Evolutionary conservation across 805 yeast species (phyloP), one percentile per base, ranked within the genome.

Genomic region (Zygosaccharomyces gambellarensis): DNA sequence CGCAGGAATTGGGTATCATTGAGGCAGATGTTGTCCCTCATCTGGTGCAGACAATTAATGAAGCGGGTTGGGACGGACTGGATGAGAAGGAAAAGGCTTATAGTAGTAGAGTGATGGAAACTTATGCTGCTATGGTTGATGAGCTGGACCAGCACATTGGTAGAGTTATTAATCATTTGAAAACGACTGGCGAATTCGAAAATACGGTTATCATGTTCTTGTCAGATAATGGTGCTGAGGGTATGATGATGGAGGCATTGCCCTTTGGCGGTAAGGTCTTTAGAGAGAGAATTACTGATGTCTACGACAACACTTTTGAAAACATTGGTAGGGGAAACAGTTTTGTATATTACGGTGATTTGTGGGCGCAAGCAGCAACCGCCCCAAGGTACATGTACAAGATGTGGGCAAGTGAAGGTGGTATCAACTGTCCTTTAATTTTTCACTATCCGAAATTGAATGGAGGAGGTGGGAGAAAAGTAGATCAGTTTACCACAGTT

Each of bases 221-320:
- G 75, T 78, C 83, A 3, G 85, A 81, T 61, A 81, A 81, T 60
- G 85, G 85, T 22, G 85, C 85, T 4, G 85, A 81, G 59, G 82
- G 85, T 12, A 74, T 78, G 72, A 63, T 78, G 44, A 67, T 78
- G 64, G 83, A 80, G 54, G 83, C 82, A 2, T 64, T 77, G 56
- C 83, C 85, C 2, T 64, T 68, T 34, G 49, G 48, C 3, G 49
- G 52, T 12, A 43, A 29, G 28, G n/a, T 39, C 5, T 50, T 50
- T 29, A 63, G 62, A 43, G 62, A 57, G 6, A 48, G 55, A 12
- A 59, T 76, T 34, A 56, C 58, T 28, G 57, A 61, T n/a, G 56
- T 71, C 50, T 78, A 68, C 60, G 60, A 78, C 57, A 79, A 78
- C 57, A 47, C 64, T 1, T 62, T 60, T 27, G 77, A 73, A 1